A percentile compares a stretch with the other conserved stretches of the same genome.
These are phyloP conservation scores for Alloascoidea africana DNA, from an alignment of 805 yeast species.

Conservation along the genomic window DNA sequence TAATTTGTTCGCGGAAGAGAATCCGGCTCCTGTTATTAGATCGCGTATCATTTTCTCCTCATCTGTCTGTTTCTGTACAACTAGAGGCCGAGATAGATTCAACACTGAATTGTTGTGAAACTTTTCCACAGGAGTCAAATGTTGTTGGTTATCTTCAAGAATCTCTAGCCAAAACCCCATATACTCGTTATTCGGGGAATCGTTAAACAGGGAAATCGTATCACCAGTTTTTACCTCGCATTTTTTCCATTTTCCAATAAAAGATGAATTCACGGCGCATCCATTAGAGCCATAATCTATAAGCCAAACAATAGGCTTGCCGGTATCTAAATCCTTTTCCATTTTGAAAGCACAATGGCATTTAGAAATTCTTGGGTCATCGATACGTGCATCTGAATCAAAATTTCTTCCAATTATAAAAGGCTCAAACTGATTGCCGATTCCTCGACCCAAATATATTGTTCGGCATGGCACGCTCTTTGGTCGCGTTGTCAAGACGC, in stretches of 20 bases:
- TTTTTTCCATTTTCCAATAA: constrained; percentile 48
- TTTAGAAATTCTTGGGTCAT: constrained; percentile 71
- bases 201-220: constrained; percentile 48
- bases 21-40: too few relatives aligned
- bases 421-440: constrained; percentile 24
- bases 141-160: too few relatives aligned
- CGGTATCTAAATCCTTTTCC: constrained; percentile 19
- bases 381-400: constrained; percentile 41
- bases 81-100: too few relatives aligned
- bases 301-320: constrained; percentile 65
- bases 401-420: constrained; percentile 63
- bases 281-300: constrained; percentile 71
- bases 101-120: too few relatives aligned
- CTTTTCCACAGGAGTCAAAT: too few relatives aligned
- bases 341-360: constrained; percentile 41
- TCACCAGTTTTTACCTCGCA: constrained; percentile 51
- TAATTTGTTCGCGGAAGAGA: too few relatives aligned
- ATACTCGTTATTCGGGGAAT: constrained; percentile 32
- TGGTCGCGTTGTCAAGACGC: constrained; percentile 37
- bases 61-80: too few relatives aligned
- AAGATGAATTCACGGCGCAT: constrained; percentile 49
- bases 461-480: constrained; percentile 30
- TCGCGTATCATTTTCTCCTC: too few relatives aligned
- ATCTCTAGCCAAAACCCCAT: constrained; percentile 2
- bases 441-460: constrained; percentile 51